Evolutionary conservation across 805 yeast genomes (phyloP), one percentile per base, ranked within the genome.

Genomic region (Hanseniaspora hatyaiensis): DNA sequence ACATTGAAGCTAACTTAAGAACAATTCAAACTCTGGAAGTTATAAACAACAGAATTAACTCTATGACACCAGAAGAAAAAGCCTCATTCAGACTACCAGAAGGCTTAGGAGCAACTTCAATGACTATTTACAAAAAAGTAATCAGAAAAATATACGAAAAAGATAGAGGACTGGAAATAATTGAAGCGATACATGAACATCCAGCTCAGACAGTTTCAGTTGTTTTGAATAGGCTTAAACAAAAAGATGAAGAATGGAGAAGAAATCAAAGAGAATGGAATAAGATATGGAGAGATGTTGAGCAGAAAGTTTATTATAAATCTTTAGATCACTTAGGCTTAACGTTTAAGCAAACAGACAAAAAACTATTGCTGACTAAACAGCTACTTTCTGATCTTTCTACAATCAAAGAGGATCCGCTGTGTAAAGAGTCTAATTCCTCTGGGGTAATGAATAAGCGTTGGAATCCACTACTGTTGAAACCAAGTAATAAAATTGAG

Each of bases 191-290:
- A 40, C 96, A 89, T 61, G 95, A 88, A 57, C 82, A 83, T 57
- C 99, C 99, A 2, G 87, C 92, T 1, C 78, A 88, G 46, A 94
- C 98, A 0, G 92, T 92, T 30, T 97, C 98, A 1, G 79, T 92
- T 50, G 94, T 92, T 12, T 70, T 92, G 63, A 84, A 81, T 56
- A 77, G 99, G 59, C 74, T 92, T 61, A 92, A 92, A 65, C 97
- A 92, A 65, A 92, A 92, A 65, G 97, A 92, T 61, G 97, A 92
- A 65, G 98, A 92, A 65, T 92, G 99, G 99, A 83, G 86, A 64
- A 77, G 96, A 52, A 88, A 96, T 1, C 98, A 89, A 58, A 77
- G 97, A 57, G 97, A 92, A 62, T 92, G 98, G 97, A 89, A 89
- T 65, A 89, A 89, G 61, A 94, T 87, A 12, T 92, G 99, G 99